A percentile compares a stretch with the other conserved stretches of the same genome.
phyloP scores from a whole-genome alignment of 768 basidiomycete species.

The Cubamyces lactineus region DNA sequence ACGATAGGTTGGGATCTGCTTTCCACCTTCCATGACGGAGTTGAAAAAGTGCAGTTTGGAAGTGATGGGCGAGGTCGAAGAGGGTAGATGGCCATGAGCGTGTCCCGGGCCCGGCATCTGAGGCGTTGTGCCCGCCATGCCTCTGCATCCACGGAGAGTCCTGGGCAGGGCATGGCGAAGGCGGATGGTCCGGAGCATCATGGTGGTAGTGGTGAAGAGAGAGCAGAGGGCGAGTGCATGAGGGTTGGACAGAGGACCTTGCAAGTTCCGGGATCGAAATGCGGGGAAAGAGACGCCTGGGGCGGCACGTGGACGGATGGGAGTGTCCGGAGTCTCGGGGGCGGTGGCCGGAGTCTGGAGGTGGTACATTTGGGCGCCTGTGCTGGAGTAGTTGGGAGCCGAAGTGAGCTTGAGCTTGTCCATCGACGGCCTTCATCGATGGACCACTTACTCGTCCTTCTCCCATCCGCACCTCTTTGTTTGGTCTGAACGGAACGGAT shows the following conservation, averaged over 20 bases:
- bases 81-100: conserved; percentile 42
- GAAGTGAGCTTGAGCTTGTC: background rate
- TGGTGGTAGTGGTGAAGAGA: conserved; percentile 22
- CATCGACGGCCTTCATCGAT: conserved; percentile 13
- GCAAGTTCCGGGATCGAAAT: conserved; percentile 13
- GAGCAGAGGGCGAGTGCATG: background rate
- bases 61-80: conserved; percentile 62
- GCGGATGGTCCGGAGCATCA: conserved; percentile 27
- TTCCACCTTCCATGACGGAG: conserved; percentile 61
- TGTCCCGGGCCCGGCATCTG: conserved; percentile 27
- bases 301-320: conserved; percentile 1
- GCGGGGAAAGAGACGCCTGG: conserved; percentile 9
- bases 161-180: background rate
- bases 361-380: background rate
- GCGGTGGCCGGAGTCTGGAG: no score
- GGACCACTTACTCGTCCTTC: background rate
- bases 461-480: conserved; percentile 2
- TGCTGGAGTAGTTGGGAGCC: no score
- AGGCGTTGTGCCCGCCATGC: conserved; percentile 16
- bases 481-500: conserved; percentile 4
- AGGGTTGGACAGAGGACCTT: background rate
- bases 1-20: conserved; percentile 83
- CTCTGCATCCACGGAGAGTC: conserved; percentile 7
- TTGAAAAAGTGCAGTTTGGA: conserved; percentile 80
- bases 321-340: conserved; percentile 6